These are phyloP conservation scores for Glycyrrhiza uralensis DNA, from an alignment of 306 rosid species.

Conservation along the genomic window DNA sequence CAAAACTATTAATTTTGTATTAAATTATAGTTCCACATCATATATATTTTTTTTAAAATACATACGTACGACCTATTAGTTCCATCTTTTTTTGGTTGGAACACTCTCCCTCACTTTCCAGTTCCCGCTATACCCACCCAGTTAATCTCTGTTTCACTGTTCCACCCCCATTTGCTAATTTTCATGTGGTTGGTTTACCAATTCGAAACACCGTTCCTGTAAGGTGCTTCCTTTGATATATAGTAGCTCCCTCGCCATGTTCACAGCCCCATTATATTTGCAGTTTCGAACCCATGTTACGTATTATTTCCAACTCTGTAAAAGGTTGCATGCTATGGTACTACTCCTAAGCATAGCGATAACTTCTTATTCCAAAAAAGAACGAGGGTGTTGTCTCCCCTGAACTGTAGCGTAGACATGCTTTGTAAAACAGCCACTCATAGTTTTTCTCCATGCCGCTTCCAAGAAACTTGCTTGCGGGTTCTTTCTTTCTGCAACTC, in stretches of 20 bases:
- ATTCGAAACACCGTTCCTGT: background rate
- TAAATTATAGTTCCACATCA: too few species aligned
- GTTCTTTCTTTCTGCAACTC: slow-evolving; percentile 60
- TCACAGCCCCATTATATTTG: background rate
- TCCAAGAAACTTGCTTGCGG: slow-evolving; percentile 47
- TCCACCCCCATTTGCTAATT: background rate
- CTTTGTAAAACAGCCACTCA: slow-evolving; percentile 33
- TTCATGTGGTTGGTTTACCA: background rate
- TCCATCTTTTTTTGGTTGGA: too few species aligned
- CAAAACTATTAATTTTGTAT: too few species aligned
- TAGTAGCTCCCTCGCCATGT: background rate
- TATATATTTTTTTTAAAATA: too few species aligned
- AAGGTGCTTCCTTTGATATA: background rate
- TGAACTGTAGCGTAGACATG: slow-evolving; percentile 6
- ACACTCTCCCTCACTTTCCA: too few species aligned
- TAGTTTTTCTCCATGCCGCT: slow-evolving; percentile 5
- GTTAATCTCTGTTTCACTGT: background rate
- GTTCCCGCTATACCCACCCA: background rate
- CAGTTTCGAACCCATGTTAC: background rate
- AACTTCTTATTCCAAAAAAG: background rate
- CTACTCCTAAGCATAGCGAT: background rate
- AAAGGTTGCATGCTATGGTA: background rate
- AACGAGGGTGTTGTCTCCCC: background rate
- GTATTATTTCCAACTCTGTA: background rate
- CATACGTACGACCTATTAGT: too few species aligned